Conservation (phyloP, 1,284 basidiomycete genomes). For the Rhodotorula sp. region DNA sequence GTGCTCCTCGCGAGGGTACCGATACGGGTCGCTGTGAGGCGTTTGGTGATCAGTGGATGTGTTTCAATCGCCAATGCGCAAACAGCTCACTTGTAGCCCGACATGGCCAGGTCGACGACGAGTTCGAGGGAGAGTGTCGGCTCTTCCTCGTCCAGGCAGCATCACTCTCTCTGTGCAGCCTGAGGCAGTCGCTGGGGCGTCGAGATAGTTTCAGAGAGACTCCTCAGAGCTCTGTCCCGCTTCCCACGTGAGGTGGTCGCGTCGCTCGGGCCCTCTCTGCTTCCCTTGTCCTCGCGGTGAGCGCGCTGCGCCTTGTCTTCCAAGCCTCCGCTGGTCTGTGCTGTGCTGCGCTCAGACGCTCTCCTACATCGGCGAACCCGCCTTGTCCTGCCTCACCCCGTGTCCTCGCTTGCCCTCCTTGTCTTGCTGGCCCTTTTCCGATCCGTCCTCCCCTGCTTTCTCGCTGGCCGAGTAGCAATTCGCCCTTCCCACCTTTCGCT, state of each 20-base stretch:
- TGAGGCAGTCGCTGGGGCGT: not conserved
- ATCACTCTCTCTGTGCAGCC: not conserved
- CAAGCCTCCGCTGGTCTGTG: too few species aligned
- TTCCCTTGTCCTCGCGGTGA: not conserved
- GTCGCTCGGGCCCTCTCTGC: not conserved
- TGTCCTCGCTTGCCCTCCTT: not conserved
- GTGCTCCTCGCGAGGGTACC: conserved; percentile 5
- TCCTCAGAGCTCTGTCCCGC: not conserved
- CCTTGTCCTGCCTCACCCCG: too few species aligned
- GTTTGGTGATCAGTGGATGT: not conserved
- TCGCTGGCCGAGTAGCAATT: too few species aligned
- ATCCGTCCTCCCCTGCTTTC: too few species aligned
- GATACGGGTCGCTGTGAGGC: conserved; percentile 12
- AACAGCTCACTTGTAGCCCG: conserved; percentile 16
- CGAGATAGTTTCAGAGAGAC: not conserved
- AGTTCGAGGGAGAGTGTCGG: not conserved
- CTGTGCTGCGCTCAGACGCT: too few species aligned
- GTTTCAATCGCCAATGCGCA: rapidly evolving
- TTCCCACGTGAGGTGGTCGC: too few species aligned
- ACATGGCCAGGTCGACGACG: not conserved
- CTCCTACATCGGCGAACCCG: too few species aligned
- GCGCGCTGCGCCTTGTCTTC: too few species aligned
- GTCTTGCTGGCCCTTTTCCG: too few species aligned
- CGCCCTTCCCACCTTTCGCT: too few species aligned
- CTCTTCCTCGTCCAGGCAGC: not conserved